Conservation (phyloP, 106 monocot genomes). For the Hemerocallis citrina region DNA sequence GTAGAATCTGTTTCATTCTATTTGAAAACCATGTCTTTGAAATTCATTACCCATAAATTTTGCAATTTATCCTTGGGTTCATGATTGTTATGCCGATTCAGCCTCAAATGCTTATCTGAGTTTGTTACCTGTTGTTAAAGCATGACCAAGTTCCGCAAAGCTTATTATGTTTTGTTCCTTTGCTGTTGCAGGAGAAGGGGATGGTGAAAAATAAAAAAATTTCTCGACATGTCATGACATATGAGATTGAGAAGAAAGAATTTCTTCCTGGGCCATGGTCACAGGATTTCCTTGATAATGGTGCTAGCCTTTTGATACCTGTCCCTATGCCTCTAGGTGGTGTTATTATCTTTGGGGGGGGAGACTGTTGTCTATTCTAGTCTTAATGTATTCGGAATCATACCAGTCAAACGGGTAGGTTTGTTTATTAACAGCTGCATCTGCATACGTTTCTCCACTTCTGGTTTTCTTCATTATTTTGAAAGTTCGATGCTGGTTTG, state of each 20-base stretch:
- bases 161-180: neutral
- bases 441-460: no score
- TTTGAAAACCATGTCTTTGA: no score
- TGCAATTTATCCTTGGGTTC: no score
- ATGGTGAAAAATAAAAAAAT: no score
- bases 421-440: no score
- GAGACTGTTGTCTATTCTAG: conserved; percentile 94
- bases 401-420: conserved; percentile 75
- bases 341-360: conserved; percentile 98
- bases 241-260: conserved; percentile 98
- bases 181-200: conserved; percentile 53
- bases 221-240: conserved; percentile 97
- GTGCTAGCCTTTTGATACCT: conserved; percentile 87
- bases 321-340: conserved; percentile 97
- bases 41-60: no score
- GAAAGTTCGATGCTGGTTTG: neutral
- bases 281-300: conserved; percentile 93
- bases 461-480: neutral
- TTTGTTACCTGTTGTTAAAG: neutral
- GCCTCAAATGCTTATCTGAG: neutral
- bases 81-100: no score
- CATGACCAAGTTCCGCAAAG: no score
- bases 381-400: conserved; percentile 74
- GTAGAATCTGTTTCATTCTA: no score
- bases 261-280: conserved; percentile 98